A percentile compares a stretch with the other conserved stretches of the same genome.
phyloP scores from a whole-genome alignment of 441 rosid genomes.

The Bruguiera hainesii region DNA sequence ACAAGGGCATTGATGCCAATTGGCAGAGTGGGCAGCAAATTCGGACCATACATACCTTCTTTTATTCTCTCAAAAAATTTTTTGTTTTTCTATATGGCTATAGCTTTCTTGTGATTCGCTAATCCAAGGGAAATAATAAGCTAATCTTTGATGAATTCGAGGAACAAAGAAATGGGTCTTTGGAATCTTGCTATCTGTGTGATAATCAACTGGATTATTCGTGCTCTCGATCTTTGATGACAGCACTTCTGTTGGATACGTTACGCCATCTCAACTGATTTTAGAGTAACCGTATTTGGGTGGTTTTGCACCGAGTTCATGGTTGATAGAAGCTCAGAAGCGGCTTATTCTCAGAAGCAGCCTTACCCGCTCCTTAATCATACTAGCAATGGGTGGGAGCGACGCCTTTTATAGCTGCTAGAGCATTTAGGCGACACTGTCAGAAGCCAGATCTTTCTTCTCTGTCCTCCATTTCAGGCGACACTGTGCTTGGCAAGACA shows the following conservation, averaged over 20 bases:
- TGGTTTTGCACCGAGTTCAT: neutral
- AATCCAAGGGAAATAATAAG: neutral
- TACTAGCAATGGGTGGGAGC: too few relatives aligned
- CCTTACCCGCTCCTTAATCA: too few relatives aligned
- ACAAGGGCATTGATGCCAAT: slow-evolving; percentile 24
- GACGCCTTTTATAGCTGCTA: too few relatives aligned
- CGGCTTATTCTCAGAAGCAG: too few relatives aligned
- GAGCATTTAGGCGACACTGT: too few relatives aligned
- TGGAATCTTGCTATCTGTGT: neutral
- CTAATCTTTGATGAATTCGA: neutral
- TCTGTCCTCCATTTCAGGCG: too few relatives aligned
- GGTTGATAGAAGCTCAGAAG: too few relatives aligned
- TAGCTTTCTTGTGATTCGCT: too few relatives aligned
- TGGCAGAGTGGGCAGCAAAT: neutral
- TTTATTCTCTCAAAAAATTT: neutral
- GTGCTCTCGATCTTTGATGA: neutral
- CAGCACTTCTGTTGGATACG: neutral
- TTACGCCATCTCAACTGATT: neutral
- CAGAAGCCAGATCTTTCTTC: too few relatives aligned
- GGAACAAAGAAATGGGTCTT: neutral
- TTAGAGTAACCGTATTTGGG: neutral
- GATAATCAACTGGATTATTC: neutral
- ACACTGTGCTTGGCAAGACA: too few relatives aligned
- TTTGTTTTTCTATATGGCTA: neutral
- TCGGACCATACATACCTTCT: neutral